Base-by-base conservation (phyloP, 306 rosid genomes). In the Astragalus membranaceus region DNA sequence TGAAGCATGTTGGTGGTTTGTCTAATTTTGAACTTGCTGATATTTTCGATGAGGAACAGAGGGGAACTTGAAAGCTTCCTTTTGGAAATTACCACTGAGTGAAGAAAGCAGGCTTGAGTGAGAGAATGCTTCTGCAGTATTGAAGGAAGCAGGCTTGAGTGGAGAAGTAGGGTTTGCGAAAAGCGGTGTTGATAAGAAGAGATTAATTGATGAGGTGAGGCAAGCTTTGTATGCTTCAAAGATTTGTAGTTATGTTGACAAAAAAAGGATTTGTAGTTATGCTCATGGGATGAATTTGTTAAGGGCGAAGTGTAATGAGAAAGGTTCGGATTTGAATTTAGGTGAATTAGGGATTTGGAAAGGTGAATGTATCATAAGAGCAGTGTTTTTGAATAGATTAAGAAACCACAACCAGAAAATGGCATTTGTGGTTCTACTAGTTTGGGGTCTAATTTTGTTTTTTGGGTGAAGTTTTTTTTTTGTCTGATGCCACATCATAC, bases 61-160 rank as follows among this genome's bases (percentile, higher is more conserved):
- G 98, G 97, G 1, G 98, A 90, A 60, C 81, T 93, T 1, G 98
- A 93, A 75, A 93, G 98, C 59, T 93, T 93, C 47, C 49, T 93
- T 6, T 46, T 90, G 51, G 98, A 93, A 67, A 93, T 93, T 6
- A 90, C 98, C 0, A 93, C 93, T 0, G 96, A 93, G 73, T 93
- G 75, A 93, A 93, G 83, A 96, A 88, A 37, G 98, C n/a, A n/a
- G n/a, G n/a, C n/a, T n/a, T n/a, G n/a, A 93, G 85, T 86, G 98
- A 70, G 97, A 88, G 82, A 81, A 50, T 61, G 98, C 98, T 0
- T 85, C 90, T 0, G 66, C 66, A 17, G 88, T 69, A 3, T 74
- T 93, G 84, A 84, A 82, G 81, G 88, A 88, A 1, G 97, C 98
- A 0, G 97, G 98, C 29, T 52, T 93, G 84, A 85, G 55, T 48